Percentiles rank a stretch among this genome's conserved stretches.
Conservation (phyloP, 2,329 filamentous ascomycete species). For the Chaetothyriales sp. region DNA sequence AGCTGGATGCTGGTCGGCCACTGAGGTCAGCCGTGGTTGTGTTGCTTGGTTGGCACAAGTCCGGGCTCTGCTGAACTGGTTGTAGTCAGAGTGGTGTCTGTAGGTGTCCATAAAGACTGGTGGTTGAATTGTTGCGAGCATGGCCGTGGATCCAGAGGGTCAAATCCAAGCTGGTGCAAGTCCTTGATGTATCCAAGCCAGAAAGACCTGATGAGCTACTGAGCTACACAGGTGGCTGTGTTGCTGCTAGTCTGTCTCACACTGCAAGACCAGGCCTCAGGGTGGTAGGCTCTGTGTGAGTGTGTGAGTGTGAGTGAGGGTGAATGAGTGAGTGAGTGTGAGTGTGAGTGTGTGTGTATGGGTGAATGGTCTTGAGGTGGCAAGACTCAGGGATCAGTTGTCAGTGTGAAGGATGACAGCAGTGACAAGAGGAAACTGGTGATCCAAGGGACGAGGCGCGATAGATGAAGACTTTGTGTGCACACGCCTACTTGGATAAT, state of each 20-base stretch:
- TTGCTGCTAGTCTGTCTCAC: neutral
- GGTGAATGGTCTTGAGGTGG: neutral
- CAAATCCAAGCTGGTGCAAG: conserved; percentile 18
- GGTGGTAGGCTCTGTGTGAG: neutral
- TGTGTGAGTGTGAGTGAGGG: neutral
- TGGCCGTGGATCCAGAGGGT: conserved; percentile 18
- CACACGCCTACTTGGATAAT: neutral
- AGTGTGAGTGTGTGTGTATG: neutral
- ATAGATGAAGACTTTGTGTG: neutral
- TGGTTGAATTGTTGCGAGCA: neutral
- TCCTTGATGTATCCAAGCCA: conserved; percentile 20
- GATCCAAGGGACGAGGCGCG: neutral
- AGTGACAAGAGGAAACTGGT: neutral
- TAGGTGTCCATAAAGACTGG: neutral
- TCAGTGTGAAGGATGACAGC: conserved; percentile 1
- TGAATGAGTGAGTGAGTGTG: neutral
- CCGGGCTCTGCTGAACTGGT: neutral
- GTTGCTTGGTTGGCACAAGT: conserved; percentile 2
- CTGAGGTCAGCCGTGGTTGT: conserved; percentile 2
- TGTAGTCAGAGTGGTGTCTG: neutral
- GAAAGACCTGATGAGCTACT: neutral
- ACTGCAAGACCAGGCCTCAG: neutral
- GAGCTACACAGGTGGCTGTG: neutral
- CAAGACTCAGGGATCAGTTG: neutral
- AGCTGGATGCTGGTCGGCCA: conserved; percentile 4